Evolutionary conservation across 2,329 filamentous ascomycete genomes (phyloP), one percentile per base, ranked within the genome.

Genomic region (Fusarium falciforme): DNA sequence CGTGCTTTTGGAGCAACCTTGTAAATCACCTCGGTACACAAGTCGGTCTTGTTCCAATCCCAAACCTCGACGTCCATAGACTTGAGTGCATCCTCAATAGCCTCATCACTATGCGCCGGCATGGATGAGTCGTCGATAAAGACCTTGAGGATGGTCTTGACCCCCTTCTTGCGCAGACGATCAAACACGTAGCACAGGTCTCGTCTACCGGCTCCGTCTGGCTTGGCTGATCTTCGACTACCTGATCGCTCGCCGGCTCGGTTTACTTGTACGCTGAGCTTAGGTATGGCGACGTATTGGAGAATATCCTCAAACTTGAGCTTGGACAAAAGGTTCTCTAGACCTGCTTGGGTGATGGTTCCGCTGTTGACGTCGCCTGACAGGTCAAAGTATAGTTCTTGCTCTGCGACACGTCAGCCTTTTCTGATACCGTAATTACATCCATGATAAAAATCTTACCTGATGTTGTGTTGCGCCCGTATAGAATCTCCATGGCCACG

Each of bases 41-140:
- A 20, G 40, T 70, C 68, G 9, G 40, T 29, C 61, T 64, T 70
- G 8, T 68, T 64, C 68, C 65, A 70, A 2, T 70, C 38, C 65
- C 65, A 68, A 8, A 70, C 38, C 29, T 68, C 61, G 4, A 70
- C 61, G 1, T 58, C 33, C 40, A 61, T 59, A 1, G 9, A 29
- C 29, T 60, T 40, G 0, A 70, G 29, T 7, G 65, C 61, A 11
- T 68, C 61, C 25, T 68, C 47, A 9, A 70, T 68, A 3, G 68
- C 68, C 14, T 68, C 65, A 7, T 70, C 66, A 17, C 65, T 70
- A 14, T 68, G 68, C 0, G 68, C 33, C 31, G 61, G 57, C 2
- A 12, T 36, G 5, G 16, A 17, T 16, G 54, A 58, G 29, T 70
- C 68, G 5, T 70, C 55, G 5, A 70, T 25, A 14, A 52, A 38